Evolutionary conservation across 2,329 filamentous ascomycete species (phyloP).

Genomic region (Ceratocystis cacaofunesta): DNA sequence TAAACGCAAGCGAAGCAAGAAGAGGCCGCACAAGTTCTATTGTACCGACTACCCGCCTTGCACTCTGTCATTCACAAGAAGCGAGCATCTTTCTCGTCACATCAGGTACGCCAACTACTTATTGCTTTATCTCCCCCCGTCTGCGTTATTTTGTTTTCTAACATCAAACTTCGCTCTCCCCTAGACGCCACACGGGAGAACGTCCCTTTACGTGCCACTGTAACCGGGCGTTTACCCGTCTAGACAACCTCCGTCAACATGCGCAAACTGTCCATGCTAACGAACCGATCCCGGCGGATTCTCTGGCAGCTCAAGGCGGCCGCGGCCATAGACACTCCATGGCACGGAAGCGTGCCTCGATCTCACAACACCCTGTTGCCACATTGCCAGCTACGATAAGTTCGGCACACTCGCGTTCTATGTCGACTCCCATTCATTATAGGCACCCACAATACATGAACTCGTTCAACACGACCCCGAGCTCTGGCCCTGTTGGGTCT

Average conservation of each 20-base stretch:
- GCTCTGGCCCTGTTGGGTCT: slow-evolving; percentile 1
- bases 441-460: slow-evolving; percentile 5
- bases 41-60: slow-evolving; percentile 92
- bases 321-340: slow-evolving; percentile 62
- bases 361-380: slow-evolving; percentile 45
- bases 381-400: slow-evolving; percentile 28
- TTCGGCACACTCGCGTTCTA: slow-evolving; percentile 12
- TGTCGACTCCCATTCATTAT: slow-evolving; percentile 15
- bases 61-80: slow-evolving; percentile 85
- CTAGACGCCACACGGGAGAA: slow-evolving; percentile 90
- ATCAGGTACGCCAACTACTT: slow-evolving; percentile 48
- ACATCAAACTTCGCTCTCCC: not conserved
- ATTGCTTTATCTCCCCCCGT: not conserved
- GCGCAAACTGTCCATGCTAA: slow-evolving; percentile 96
- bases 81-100: slow-evolving; percentile 86
- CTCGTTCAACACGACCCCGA: slow-evolving; percentile 7
- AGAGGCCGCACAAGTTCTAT: slow-evolving; percentile 91
- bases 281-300: slow-evolving; percentile 89
- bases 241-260: slow-evolving; percentile 58
- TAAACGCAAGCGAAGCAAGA: slow-evolving; percentile 69
- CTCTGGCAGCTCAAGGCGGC: slow-evolving; percentile 68
- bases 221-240: slow-evolving; percentile 43
- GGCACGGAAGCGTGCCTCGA: slow-evolving; percentile 35
- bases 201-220: slow-evolving; percentile 95
- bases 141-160: slow-evolving; percentile 3